A percentile compares a stretch with the other conserved stretches of the same genome.
Evolutionary conservation across 805 yeast species (phyloP).

Genomic region (Gaillardinia entomophila): DNA sequence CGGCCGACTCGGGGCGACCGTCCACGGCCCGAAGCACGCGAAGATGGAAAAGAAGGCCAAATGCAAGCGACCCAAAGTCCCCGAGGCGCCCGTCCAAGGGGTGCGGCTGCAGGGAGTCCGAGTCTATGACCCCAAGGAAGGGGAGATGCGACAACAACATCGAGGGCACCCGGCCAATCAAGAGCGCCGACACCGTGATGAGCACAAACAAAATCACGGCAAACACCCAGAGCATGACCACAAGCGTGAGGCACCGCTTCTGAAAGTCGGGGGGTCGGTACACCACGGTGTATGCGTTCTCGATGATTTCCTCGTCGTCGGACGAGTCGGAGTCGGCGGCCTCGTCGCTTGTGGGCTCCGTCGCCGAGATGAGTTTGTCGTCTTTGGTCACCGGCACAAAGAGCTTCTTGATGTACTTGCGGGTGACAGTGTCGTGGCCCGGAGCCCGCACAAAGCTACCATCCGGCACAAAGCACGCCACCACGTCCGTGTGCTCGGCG

Average conservation of each 20-base stretch:
- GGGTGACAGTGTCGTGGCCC: constrained; percentile 66
- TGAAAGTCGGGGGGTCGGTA: constrained; percentile 82
- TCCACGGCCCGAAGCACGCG: not conserved
- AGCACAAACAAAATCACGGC: constrained; percentile 25
- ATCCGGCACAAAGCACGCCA: constrained; percentile 67
- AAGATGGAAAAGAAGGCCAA: constrained; percentile 14
- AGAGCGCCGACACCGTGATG: constrained; percentile 14
- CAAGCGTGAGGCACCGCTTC: constrained; percentile 46
- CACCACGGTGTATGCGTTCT: constrained; percentile 59
- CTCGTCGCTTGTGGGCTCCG: constrained; percentile 9
- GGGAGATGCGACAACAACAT: not conserved
- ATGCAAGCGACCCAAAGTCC: constrained; percentile 12
- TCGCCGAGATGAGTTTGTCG: constrained; percentile 48
- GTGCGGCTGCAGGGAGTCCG: no score
- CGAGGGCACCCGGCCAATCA: constrained; percentile 19
- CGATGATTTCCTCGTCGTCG: constrained; percentile 33
- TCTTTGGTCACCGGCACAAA: constrained; percentile 82
- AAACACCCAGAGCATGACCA: constrained; percentile 44
- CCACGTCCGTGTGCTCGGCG: constrained; percentile 30
- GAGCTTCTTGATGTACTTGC: constrained; percentile 55
- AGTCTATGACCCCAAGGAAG: not conserved
- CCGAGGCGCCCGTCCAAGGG: constrained; percentile 13
- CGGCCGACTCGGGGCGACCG: no score
- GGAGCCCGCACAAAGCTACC: constrained; percentile 88
- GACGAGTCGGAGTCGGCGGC: constrained; percentile 28